Evolutionary conservation across 345 rosid species (phyloP), one percentile per base, ranked within the genome.

Genomic region (Erucastrum elatum): DNA sequence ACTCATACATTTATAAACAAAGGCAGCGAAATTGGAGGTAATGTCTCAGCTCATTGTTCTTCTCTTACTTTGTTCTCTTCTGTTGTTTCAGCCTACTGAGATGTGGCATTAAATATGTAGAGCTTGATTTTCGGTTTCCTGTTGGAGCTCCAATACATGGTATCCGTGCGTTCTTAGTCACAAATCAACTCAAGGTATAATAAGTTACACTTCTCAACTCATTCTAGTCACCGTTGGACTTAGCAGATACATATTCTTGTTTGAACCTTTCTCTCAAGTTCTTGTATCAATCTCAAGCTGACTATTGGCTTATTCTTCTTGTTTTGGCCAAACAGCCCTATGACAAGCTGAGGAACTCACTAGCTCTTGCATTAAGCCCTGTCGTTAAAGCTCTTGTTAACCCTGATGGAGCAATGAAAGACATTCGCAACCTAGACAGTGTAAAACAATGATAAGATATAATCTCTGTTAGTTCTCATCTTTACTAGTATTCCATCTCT

Each of bases 141-240:
- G 62, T 90, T 67, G 99, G 99, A 66, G 99, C 99, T 87, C 99
- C 99, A 2, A 71, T 95, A 33, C 99, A 95, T 15, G 99, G 99
- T 63, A 95, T 95, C 72, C 84, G 74, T 8, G 99, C 98, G 13
- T 91, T 95, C 82, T 82, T 92, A 71, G 1, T 94, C 6, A 95
- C 99, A 63, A 95, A 89, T 85, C 98, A 95, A 73, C 89, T 95
- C 72, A 84, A 90, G 94, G 99, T 92, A 74, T 65, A 74, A 30
- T 29, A 29, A 30, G 30, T 64, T 12, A 37, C 26, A 12, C 26
- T n/a, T 39, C 35, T 64, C 25, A 2, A 25, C 8, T 61, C 34
- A 13, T 46, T 34, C 4, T 35, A 15, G 35, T 37, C 30, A 35
- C 15, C 17, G 75, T 13, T 37, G 56, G 11, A 11, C 6, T 66